Evolutionary conservation across 2,329 filamentous ascomycete genomes (phyloP).

Genomic region (Beauveria sp.): DNA sequence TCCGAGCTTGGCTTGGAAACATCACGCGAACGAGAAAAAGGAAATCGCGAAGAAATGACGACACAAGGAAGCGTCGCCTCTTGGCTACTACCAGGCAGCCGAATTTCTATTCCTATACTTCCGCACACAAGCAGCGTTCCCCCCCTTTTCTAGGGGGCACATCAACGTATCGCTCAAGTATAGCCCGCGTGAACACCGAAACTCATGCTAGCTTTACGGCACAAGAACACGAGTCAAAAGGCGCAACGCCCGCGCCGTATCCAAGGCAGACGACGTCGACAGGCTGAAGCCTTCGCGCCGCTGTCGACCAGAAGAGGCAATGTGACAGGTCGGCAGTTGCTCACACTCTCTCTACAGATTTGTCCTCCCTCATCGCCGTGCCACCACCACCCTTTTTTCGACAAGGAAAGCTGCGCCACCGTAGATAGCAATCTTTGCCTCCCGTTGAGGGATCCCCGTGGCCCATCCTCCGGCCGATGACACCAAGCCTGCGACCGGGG

Average conservation of each 20-base stretch:
- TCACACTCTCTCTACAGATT: not conserved
- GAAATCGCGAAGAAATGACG: not conserved
- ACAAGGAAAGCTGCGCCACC: not conserved
- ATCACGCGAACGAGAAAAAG: not conserved
- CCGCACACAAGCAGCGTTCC: not conserved
- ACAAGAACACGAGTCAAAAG: not conserved
- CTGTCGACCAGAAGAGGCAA: not conserved
- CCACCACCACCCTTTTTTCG: no score
- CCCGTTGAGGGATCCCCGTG: not conserved
- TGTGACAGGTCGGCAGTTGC: constrained; percentile 5
- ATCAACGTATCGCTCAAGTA: not conserved
- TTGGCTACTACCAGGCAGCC: not conserved
- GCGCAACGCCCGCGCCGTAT: not conserved
- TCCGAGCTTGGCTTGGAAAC: not conserved
- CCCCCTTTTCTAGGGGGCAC: not conserved
- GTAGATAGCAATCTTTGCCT: no score
- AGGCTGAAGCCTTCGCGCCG: not conserved
- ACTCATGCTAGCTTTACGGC: no score
- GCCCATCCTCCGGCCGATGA: not conserved
- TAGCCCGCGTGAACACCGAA: no score
- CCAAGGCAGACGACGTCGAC: not conserved
- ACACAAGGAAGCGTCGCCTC: not conserved
- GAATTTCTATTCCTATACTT: not conserved
- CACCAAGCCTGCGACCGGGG: not conserved
- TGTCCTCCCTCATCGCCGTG: not conserved